Evolutionary conservation across 2,329 filamentous ascomycete genomes (phyloP).

Genomic region (Nemania abortiva): DNA sequence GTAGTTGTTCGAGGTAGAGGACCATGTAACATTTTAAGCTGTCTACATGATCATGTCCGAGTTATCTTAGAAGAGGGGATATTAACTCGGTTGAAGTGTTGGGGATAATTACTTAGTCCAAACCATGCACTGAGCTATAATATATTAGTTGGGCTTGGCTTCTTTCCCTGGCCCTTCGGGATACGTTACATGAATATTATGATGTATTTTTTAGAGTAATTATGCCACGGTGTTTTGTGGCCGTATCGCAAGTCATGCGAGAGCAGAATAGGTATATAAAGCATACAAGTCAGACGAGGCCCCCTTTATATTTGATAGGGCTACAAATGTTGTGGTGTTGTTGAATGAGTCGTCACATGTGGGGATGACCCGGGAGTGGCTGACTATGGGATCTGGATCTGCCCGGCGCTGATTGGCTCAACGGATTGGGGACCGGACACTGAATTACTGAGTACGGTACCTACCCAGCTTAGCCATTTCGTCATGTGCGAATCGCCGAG

Average conservation of each 20-base stretch:
- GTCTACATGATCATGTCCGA: background rate
- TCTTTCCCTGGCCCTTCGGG: no score
- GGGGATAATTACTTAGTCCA: no score
- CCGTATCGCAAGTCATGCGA: background rate
- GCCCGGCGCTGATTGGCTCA: slow-evolving; percentile 27
- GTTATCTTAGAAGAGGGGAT: background rate
- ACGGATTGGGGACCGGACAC: slow-evolving; percentile 4
- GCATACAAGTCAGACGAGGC: background rate
- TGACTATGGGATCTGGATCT: slow-evolving; percentile 2
- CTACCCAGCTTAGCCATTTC: slow-evolving; percentile 14
- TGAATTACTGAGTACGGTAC: background rate
- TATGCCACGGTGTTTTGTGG: background rate
- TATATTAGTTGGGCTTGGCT: no score
- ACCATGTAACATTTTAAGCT: background rate
- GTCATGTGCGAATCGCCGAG: slow-evolving; percentile 25
- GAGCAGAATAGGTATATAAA: background rate
- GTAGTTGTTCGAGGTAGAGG: background rate
- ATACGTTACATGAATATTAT: no score
- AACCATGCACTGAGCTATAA: no score
- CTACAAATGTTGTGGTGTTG: background rate
- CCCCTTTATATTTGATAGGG: background rate
- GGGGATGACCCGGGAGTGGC: slow-evolving; percentile 13
- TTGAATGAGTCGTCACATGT: slow-evolving; percentile 22
- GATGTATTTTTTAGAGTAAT: no score
- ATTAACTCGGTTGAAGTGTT: no score